Evolutionary conservation across 495 filamentous ascomycete species (phyloP).

Genomic region (Xylaria curta): DNA sequence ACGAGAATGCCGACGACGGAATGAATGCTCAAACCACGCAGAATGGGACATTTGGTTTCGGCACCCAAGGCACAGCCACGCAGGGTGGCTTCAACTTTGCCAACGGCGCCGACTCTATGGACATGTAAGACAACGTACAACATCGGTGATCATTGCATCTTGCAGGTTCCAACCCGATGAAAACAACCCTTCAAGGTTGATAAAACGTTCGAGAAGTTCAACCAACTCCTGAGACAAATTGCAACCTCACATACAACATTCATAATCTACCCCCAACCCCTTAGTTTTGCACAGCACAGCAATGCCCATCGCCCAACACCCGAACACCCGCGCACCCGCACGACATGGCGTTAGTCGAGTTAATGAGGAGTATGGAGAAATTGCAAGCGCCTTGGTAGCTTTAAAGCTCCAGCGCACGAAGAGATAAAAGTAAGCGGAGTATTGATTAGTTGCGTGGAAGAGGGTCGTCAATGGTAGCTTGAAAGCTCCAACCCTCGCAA

Average conservation of each 20-base stretch:
- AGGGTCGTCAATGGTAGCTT: constrained; percentile 57
- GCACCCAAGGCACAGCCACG: constrained; percentile 65
- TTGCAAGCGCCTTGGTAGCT: constrained; percentile 55
- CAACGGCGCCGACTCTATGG: constrained; percentile 93
- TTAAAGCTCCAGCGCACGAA: constrained; percentile 59
- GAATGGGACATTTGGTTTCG: constrained; percentile 83
- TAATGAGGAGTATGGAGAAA: constrained; percentile 43
- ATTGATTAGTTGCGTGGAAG: constrained; percentile 33
- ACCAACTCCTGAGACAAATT: constrained; percentile 32
- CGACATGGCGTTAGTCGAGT: constrained; percentile 47
- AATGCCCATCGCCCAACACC: constrained; percentile 29
- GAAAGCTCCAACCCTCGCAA: constrained; percentile 57
- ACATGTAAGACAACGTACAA: constrained; percentile 75
- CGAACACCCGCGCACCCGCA: constrained; percentile 24
- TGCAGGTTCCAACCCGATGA: constrained; percentile 11
- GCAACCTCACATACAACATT: constrained; percentile 39
- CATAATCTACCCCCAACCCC: constrained; percentile 28
- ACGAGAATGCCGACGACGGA: constrained; percentile 77
- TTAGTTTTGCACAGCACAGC: constrained; percentile 25
- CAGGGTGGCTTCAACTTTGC: constrained; percentile 92
- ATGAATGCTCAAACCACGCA: constrained; percentile 62
- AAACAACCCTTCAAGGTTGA: constrained; percentile 18
- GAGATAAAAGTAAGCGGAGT: constrained; percentile 30
- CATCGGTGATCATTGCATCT: constrained; percentile 28
- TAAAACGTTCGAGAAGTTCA: constrained; percentile 26